Evolutionary conservation across 2,329 filamentous ascomycete species (phyloP).

Genomic region (Colletotrichum liriopes): DNA sequence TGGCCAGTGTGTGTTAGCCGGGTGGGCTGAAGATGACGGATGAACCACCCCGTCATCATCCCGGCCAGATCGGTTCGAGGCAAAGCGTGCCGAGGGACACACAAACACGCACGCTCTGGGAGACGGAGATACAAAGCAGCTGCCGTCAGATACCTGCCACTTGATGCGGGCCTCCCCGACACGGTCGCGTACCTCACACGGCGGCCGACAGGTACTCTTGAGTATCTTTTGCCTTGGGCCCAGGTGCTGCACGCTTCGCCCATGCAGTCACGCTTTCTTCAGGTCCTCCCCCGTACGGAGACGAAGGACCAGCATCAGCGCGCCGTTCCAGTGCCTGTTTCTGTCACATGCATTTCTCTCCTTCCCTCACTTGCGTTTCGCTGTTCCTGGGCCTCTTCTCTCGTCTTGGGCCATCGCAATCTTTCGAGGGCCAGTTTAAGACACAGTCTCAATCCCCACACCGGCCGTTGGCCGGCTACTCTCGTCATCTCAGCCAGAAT

Average conservation of each 20-base stretch:
- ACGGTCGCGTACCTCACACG: slow-evolving; percentile 12
- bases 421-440: slow-evolving; percentile 20
- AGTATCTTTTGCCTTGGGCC: slow-evolving; percentile 30
- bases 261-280: slow-evolving; percentile 13
- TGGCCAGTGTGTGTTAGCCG: slow-evolving; percentile 20
- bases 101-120: slow-evolving; percentile 3
- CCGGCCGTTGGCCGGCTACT: slow-evolving; percentile 7
- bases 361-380: slow-evolving; percentile 25
- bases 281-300: slow-evolving; percentile 9
- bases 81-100: slow-evolving; percentile 32
- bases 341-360: slow-evolving; percentile 38
- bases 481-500: slow-evolving; percentile 11
- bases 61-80: slow-evolving; percentile 38
- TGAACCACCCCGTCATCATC: slow-evolving; percentile 42
- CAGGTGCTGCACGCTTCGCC: slow-evolving; percentile 18
- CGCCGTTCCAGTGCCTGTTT: slow-evolving; percentile 7
- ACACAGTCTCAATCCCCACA: slow-evolving; percentile 32
- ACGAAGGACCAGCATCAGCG: slow-evolving; percentile 1
- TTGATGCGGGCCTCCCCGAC: slow-evolving; percentile 19
- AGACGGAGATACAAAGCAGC: slow-evolving; percentile 25
- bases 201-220: slow-evolving; percentile 27
- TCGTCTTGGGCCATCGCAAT: slow-evolving; percentile 25
- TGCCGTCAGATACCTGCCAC: slow-evolving; percentile 22
- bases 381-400: slow-evolving; percentile 23
- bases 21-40: slow-evolving; percentile 33